Evolutionary conservation across 805 yeast genomes (phyloP).

Genomic region (Grigorovia transvaalensis): DNA sequence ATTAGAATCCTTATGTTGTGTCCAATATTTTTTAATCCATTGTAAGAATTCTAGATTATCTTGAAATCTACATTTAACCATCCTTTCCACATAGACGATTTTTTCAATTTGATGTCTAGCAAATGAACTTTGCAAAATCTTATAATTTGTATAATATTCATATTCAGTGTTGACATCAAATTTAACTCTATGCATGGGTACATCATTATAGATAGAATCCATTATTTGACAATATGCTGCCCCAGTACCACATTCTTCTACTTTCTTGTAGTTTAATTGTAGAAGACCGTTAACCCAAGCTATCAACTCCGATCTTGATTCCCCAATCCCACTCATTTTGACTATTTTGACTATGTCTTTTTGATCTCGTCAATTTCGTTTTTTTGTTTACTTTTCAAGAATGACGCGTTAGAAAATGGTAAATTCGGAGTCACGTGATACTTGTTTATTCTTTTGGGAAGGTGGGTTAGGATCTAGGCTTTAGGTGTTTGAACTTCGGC

Average conservation of each 20-base stretch:
- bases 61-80: constrained; percentile 82
- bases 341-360: neutral
- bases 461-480: neutral
- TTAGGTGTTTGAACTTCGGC: too few species aligned
- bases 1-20: constrained; percentile 56
- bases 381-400: neutral
- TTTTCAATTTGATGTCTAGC: constrained; percentile 59
- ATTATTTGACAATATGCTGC: constrained; percentile 89
- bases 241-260: constrained; percentile 93
- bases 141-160: constrained; percentile 71
- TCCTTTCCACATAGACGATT: constrained; percentile 66
- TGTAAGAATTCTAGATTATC: constrained; percentile 91
- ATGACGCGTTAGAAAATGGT: neutral
- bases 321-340: constrained; percentile 38
- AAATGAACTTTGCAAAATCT: constrained; percentile 76
- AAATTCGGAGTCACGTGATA: neutral
- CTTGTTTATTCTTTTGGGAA: neutral
- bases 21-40: constrained; percentile 83
- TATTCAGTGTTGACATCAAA: constrained; percentile 63
- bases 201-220: constrained; percentile 74
- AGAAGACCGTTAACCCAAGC: constrained; percentile 75
- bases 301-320: constrained; percentile 74
- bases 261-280: constrained; percentile 54
- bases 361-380: neutral
- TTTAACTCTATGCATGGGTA: constrained; percentile 71